phyloP scores from a whole-genome alignment of 2,329 filamentous ascomycete genomes.

The Fusarium phyllophilum region DNA sequence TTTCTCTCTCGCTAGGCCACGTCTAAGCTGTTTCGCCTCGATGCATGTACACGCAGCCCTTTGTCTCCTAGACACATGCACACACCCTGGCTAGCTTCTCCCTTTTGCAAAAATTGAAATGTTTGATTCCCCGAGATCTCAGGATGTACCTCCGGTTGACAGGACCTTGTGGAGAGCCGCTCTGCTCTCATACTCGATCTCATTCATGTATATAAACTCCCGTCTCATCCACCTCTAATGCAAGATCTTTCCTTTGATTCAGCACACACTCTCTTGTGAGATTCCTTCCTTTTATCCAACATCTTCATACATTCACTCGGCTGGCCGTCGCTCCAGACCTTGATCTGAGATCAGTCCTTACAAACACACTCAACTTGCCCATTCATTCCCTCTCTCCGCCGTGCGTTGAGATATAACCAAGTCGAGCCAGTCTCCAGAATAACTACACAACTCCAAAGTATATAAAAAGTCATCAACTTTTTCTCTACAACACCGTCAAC shows the following conservation, averaged over 20 bases:
- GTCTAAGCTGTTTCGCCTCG: constrained; percentile 33
- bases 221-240: constrained; percentile 27
- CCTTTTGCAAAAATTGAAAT: constrained; percentile 8
- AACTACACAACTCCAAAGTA: constrained; percentile 4
- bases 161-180: constrained; percentile 9
- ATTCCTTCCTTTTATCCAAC: constrained; percentile 33
- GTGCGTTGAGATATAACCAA: constrained; percentile 43
- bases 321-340: constrained; percentile 41
- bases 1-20: constrained; percentile 10
- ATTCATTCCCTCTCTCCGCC: constrained; percentile 42
- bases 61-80: constrained; percentile 27
- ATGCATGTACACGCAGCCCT: constrained; percentile 24
- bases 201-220: not conserved
- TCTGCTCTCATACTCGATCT: not conserved
- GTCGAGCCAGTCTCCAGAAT: constrained; percentile 43
- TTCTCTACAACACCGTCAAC: constrained; percentile 25
- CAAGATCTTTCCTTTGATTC: constrained; percentile 1
- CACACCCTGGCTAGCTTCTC: constrained; percentile 2
- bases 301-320: constrained; percentile 40
- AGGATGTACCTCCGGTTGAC: not conserved
- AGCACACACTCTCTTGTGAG: constrained; percentile 34
- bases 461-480: constrained; percentile 26
- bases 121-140: constrained; percentile 28
- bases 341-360: constrained; percentile 46
- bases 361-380: constrained; percentile 31